These are phyloP conservation scores for Casuarina glauca DNA, from an alignment of 306 rosid genomes.

Conservation along the genomic window DNA sequence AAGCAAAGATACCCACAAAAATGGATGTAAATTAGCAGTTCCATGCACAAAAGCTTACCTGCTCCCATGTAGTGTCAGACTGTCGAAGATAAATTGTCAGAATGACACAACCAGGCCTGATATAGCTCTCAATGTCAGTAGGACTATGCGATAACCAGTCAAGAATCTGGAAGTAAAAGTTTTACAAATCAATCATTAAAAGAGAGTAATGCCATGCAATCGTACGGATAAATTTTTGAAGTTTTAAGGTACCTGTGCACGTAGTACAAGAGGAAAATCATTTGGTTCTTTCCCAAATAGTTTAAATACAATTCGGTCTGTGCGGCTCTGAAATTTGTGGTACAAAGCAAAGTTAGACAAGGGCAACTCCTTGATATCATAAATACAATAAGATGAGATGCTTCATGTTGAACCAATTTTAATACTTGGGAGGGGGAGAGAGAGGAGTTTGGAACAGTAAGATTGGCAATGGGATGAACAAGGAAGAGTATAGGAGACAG, in stretches of 20 bases:
- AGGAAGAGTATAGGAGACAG: slow-evolving; percentile 11
- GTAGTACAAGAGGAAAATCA: slow-evolving; percentile 45
- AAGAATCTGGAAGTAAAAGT: slow-evolving; percentile 58
- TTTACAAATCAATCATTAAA: slow-evolving; percentile 14
- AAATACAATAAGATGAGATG: not conserved
- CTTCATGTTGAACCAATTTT: not conserved
- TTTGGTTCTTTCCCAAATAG: slow-evolving; percentile 62
- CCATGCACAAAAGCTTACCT: slow-evolving; percentile 47
- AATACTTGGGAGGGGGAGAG: not conserved
- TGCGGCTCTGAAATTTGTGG: slow-evolving; percentile 45
- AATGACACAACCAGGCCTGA: slow-evolving; percentile 87
- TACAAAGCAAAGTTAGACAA: slow-evolving; percentile 32
- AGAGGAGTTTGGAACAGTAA: not conserved
- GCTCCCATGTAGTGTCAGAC: slow-evolving; percentile 71
- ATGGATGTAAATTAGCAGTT: slow-evolving; percentile 15
- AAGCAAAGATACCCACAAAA: not conserved
- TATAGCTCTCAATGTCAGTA: slow-evolving; percentile 87
- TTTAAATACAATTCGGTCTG: slow-evolving; percentile 53
- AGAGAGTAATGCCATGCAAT: slow-evolving; percentile 24
- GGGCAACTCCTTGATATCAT: slow-evolving; percentile 14
- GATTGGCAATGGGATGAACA: not conserved
- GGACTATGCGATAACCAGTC: slow-evolving; percentile 89
- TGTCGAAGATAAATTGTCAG: slow-evolving; percentile 78
- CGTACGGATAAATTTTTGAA: slow-evolving; percentile 14
- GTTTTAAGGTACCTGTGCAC: slow-evolving; percentile 47